Percentiles rank a stretch among this genome's conserved stretches.
Conservation (phyloP, 805 yeast genomes). For the Cyberlindnera suaveolens region DNA sequence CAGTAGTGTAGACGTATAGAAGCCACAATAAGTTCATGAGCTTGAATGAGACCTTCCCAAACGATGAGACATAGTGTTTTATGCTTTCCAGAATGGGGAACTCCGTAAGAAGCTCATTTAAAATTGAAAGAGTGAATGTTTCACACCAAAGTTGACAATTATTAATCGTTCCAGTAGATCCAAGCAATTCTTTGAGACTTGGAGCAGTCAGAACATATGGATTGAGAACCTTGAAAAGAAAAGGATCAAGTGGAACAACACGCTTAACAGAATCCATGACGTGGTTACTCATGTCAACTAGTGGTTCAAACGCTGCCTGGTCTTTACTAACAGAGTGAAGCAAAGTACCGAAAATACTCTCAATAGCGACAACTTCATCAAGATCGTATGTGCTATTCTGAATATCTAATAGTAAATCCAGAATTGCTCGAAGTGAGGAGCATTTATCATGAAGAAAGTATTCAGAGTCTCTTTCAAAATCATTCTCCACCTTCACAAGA, state of each 20-base stretch:
- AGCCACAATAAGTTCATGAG: conserved; percentile 26
- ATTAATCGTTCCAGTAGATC: too few species aligned
- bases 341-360: conserved; percentile 35
- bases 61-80: conserved; percentile 4
- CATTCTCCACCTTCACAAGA: conserved; percentile 1
- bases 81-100: conserved; percentile 3
- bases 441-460: conserved; percentile 17
- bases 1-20: conserved; percentile 16
- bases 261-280: conserved; percentile 3
- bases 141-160: conserved; percentile 12
- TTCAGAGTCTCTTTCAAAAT: conserved; percentile 7
- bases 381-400: conserved; percentile 11
- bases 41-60: conserved; percentile 21
- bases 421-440: conserved; percentile 23
- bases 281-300: conserved; percentile 13
- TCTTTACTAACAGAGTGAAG: conserved; percentile 23
- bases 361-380: conserved; percentile 26
- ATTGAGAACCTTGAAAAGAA: conserved; percentile 10
- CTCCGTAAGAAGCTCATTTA: conserved; percentile 1
- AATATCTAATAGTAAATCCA: conserved; percentile 22
- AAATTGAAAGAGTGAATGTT: conserved; percentile 5
- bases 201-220: neutral
- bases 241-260: conserved; percentile 12
- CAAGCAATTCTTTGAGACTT: neutral
- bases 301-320: conserved; percentile 5